A percentile compares a stretch with the other conserved stretches of the same genome.
phyloP scores from a whole-genome alignment of 441 rosid genomes.

The Gossypium aridum region DNA sequence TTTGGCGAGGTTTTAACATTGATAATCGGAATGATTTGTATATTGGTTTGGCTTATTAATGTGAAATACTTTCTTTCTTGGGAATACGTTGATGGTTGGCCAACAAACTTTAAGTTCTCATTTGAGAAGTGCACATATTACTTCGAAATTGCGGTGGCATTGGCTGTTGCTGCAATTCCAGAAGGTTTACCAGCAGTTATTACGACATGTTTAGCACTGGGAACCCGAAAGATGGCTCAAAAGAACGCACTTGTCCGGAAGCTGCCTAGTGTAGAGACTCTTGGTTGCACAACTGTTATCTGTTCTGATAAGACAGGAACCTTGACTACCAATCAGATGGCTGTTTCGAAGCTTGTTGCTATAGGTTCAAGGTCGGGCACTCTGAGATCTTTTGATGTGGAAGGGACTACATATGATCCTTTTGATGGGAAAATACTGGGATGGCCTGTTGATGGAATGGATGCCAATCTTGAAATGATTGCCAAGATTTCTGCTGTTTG shows the following conservation, averaged over 20 bases:
- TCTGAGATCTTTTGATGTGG: conserved; percentile 65
- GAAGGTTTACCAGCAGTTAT: conserved; percentile 91
- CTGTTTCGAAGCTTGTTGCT: conserved; percentile 75
- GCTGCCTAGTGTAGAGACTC: conserved; percentile 1
- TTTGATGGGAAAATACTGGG: conserved; percentile 68
- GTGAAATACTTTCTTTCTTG: conserved; percentile 80
- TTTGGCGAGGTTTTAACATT: conserved; percentile 72
- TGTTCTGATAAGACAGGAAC: conserved; percentile 39
- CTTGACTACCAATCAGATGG: conserved; percentile 92
- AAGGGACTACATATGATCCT: conserved; percentile 74
- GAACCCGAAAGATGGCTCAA: conserved; percentile 3
- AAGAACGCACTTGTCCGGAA: conserved; percentile 1
- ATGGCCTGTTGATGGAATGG: conserved; percentile 70
- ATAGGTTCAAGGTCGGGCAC: conserved; percentile 67
- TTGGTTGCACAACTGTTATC: conserved; percentile 1
- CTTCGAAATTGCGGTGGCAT: conserved; percentile 86
- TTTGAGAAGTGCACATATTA: conserved; percentile 92
- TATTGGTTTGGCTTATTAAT: conserved; percentile 77
- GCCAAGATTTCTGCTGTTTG: conserved; percentile 85
- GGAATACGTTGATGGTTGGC: conserved; percentile 85
- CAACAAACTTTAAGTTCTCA: conserved; percentile 73
- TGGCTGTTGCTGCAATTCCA: conserved; percentile 85
- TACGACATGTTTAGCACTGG: conserved; percentile 35
- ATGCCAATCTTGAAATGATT: conserved; percentile 78
- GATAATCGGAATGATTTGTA: conserved; percentile 71